phyloP scores from a whole-genome alignment of 345 rosid species.

The Luvunga scandens region DNA sequence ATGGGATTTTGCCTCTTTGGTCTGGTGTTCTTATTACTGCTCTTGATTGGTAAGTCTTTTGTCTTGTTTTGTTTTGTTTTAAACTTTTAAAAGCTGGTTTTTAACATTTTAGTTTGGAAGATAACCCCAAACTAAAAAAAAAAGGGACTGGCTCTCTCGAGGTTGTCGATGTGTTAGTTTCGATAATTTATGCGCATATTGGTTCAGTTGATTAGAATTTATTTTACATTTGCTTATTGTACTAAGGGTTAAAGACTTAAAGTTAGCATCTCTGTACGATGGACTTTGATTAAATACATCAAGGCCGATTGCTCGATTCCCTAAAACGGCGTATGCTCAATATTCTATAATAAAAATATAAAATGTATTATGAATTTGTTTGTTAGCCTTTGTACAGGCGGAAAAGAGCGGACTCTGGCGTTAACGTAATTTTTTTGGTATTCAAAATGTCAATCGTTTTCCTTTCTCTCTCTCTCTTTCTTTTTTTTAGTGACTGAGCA shows the following conservation, averaged over 20 bases:
- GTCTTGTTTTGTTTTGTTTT: background rate
- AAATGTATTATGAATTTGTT: background rate
- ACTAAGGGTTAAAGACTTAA: background rate
- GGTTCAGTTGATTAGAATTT: background rate
- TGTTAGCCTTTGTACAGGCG: background rate
- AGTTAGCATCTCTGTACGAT: background rate
- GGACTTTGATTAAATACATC: background rate
- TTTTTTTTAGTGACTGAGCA: background rate
- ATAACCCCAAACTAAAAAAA: too few species aligned
- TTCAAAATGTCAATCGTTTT: too few species aligned
- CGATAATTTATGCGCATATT: background rate
- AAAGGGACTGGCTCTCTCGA: background rate
- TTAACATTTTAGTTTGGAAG: background rate
- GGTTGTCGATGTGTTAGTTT: background rate
- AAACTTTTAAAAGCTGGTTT: background rate
- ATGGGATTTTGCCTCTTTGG: constrained; percentile 82
- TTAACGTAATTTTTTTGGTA: background rate
- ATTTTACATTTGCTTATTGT: background rate
- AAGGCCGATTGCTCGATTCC: background rate
- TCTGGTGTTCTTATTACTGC: constrained; percentile 90
- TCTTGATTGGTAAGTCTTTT: constrained; percentile 61
- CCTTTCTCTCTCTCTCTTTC: too few species aligned
- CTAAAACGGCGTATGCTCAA: background rate
- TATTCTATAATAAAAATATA: background rate
- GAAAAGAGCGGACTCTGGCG: background rate